Conservation (phyloP, 805 yeast genomes). For the Brettanomyces custersianus region DNA sequence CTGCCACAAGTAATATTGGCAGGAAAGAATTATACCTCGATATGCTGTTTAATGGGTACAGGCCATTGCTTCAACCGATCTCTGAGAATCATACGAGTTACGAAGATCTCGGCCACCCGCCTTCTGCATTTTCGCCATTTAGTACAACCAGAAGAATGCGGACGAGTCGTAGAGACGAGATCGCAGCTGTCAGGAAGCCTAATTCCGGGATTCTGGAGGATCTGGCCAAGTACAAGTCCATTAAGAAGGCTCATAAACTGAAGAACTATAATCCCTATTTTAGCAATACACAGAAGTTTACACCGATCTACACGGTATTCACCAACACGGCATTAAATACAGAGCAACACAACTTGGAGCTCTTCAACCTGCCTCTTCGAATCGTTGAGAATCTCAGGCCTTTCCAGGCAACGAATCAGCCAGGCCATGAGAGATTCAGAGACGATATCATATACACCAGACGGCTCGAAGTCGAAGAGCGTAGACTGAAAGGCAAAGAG, state of each 20-base stretch:
- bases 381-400: slow-evolving; percentile 19
- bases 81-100: slow-evolving; percentile 20
- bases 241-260: slow-evolving; percentile 11
- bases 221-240: slow-evolving; percentile 18
- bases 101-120: not conserved
- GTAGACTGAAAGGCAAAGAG: slow-evolving; percentile 10
- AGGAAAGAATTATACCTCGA: slow-evolving; percentile 21
- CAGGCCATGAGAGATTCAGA: slow-evolving; percentile 24
- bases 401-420: slow-evolving; percentile 13
- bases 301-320: slow-evolving; percentile 22
- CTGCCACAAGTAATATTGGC: slow-evolving; percentile 23
- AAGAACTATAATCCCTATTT: slow-evolving; percentile 22
- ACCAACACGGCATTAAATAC: slow-evolving; percentile 25
- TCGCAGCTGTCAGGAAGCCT: not conserved
- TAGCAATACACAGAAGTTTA: slow-evolving; percentile 15
- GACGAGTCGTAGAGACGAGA: no score
- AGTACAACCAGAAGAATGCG: not conserved
- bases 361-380: slow-evolving; percentile 24
- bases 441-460: slow-evolving; percentile 25
- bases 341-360: slow-evolving; percentile 25
- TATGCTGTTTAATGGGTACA: slow-evolving; percentile 20
- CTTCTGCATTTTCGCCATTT: not conserved
- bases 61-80: slow-evolving; percentile 23
- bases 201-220: no score
- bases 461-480: slow-evolving; percentile 23